Evolutionary conservation across 768 basidiomycete species (phyloP).

Genomic region (Amylocystis lapponica): DNA sequence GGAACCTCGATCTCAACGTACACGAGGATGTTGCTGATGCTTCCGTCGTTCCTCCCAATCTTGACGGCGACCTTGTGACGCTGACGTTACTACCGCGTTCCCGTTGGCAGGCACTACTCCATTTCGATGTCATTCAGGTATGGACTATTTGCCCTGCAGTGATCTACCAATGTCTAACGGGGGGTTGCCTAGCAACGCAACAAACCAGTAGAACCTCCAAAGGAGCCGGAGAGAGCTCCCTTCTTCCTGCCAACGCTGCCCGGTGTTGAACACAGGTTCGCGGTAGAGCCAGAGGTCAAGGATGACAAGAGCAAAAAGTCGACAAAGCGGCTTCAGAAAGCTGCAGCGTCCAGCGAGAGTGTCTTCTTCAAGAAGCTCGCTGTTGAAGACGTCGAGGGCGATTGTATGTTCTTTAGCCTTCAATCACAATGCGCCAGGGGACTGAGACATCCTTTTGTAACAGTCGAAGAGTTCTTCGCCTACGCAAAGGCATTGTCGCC

Average conservation of each 20-base stretch:
- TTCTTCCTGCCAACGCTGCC: conserved; percentile 95
- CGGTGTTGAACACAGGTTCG: conserved; percentile 82
- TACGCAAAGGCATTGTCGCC: conserved; percentile 85
- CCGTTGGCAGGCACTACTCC: conserved; percentile 95
- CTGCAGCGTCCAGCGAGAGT: conserved; percentile 49
- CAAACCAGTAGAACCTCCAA: conserved; percentile 93
- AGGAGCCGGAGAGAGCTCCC: conserved; percentile 91
- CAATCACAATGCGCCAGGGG: background rate
- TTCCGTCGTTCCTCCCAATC: conserved; percentile 82
- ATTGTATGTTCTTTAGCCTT: conserved; percentile 57
- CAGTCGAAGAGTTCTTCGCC: conserved; percentile 80
- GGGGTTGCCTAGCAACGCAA: conserved; percentile 68
- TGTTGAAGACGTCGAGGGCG: conserved; percentile 47
- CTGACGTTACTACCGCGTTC: conserved; percentile 88
- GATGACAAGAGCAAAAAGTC: conserved; percentile 34
- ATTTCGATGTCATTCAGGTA: conserved; percentile 90
- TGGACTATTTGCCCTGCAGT: conserved; percentile 13
- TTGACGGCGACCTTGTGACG: conserved; percentile 89
- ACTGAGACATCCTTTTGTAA: background rate
- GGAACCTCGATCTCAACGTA: conserved; percentile 43
- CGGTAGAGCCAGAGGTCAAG: conserved; percentile 39
- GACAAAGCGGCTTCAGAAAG: conserved; percentile 49
- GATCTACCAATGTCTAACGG: background rate
- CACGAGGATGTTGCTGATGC: conserved; percentile 59
- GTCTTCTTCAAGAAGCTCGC: conserved; percentile 64